Base-by-base conservation (phyloP, 768 basidiomycete species). In the Boletus rufocinnamomeus region DNA sequence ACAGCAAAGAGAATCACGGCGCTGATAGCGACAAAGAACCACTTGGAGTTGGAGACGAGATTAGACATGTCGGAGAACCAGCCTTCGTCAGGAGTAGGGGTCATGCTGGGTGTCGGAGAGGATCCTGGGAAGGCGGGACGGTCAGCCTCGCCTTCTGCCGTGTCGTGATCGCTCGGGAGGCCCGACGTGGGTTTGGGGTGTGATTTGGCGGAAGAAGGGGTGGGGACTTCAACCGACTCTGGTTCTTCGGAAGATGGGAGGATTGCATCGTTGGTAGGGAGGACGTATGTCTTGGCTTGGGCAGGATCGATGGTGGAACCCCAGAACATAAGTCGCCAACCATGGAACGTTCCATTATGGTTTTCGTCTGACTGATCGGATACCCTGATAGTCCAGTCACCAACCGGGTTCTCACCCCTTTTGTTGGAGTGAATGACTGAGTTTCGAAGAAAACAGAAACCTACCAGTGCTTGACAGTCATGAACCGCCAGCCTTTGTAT, bases 391-490 rank as follows among this genome's bases (percentile, higher is more conserved):
- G 84, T 93, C 97, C 97, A 99, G 21, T 85, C 82, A 19, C 97
- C 97, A 30, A 92, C 71, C 1, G 95, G 91, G 72, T 91, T 79
- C 75, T 99, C 97, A 40, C 91, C 95, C 96, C 96, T 98, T 60
- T 27, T 13, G 37, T 52, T 23, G 41, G 1, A 30, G 58, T 75
- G 40, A 74, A 57, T 13, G 52, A 37, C 38, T 28, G 51, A 27
- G 7, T 16, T 37, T 58, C n/a, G 47, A 21, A 49, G 57, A 13
- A 25, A 63, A 37, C 57, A 40, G 34, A 10, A 54, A 54, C 73
- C 25, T 57, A 95, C 96, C 97, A 99, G 68, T 99, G 97, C 74
- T 99, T 99, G 56, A 98, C 84, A 34, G 86, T 85, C 95, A 98
- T 98, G 72, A 99, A 99, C n/a, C 82, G 88, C 97, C 97, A 99